Base-by-base conservation (phyloP, 2,329 filamentous ascomycete species). In the Colletotrichum australisinense region DNA sequence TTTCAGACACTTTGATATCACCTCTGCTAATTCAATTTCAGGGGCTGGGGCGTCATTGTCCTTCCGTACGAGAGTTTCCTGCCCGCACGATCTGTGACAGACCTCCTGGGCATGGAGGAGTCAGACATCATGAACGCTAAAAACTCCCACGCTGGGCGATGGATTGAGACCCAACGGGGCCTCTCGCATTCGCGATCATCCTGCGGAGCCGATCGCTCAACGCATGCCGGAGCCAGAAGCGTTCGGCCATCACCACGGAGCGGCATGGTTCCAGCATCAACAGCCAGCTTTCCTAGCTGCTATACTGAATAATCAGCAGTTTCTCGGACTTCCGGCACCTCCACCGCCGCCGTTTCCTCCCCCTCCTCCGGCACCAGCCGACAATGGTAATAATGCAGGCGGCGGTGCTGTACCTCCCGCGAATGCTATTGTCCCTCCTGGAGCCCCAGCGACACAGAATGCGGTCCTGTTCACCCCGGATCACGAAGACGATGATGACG, bases 31-130 rank as follows among this genome's bases (percentile, higher is more conserved):
- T 28, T 14, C 12, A 26, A 57, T 58, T 64, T 26, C 75, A 82
- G 81, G 64, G 87, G 86, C 1, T 90, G 88, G 88, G 87, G 87
- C 7, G 82, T 89, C 11, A 78, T 88, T 53, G 82, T 86, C 7
- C 76, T 90, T 7, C 83, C 84, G 0, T 81, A 84, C 42, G 83
- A 80, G 64, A 83, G 81, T 71, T 89, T 89, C 74, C 77, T 85
- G 60, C 75, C 76, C 4, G 83, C 84, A 32, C 72, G 78, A 7
- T 57, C 58, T 22, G 9, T 57, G 9, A 53, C 55, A 3, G 66
- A 76, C 24, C 35, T 72, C 1, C 42, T 76, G 1, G 74, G 74
- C 5, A 30, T 74, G 46, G 14, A 64, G 1, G 46, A 57, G 5
- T 14, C 38, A 1, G 58, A 75, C n/a, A 46, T 73, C n/a, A 69